Evolutionary conservation across 768 basidiomycete species (phyloP).

Genomic region (Lactifluus subvellereus): DNA sequence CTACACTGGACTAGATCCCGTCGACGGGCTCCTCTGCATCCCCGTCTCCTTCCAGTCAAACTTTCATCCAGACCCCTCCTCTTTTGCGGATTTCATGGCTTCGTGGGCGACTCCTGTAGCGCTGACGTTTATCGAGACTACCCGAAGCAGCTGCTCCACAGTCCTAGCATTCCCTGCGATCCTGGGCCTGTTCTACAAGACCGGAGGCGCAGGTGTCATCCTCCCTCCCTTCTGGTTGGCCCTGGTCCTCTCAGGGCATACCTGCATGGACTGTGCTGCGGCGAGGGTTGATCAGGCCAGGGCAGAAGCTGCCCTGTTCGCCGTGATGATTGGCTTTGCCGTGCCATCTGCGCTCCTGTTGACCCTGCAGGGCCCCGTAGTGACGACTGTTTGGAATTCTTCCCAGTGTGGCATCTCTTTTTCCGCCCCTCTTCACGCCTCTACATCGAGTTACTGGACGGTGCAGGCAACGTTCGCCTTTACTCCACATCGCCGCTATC

Average conservation of each 20-base stretch:
- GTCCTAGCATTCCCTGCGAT: constrained; percentile 10
- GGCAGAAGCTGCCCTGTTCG: constrained; percentile 21
- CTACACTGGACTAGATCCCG: constrained; percentile 8
- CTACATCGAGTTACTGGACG: constrained; percentile 17
- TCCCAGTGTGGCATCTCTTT: constrained; percentile 18
- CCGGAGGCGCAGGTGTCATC: constrained; percentile 6
- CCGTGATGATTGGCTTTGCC: constrained; percentile 10
- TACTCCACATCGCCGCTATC: constrained; percentile 11
- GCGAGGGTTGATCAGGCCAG: constrained; percentile 20
- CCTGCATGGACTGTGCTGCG: not conserved
- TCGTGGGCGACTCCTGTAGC: constrained; percentile 9
- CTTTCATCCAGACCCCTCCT: constrained; percentile 4
- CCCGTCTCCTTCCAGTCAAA: constrained; percentile 13
- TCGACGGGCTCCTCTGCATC: constrained; percentile 12
- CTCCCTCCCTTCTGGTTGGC: constrained; percentile 20
- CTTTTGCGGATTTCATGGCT: constrained; percentile 8
- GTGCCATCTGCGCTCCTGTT: constrained; percentile 14
- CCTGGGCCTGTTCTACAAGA: constrained; percentile 17
- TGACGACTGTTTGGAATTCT: constrained; percentile 22
- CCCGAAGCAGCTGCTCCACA: constrained; percentile 6
- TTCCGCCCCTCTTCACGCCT: constrained; percentile 15
- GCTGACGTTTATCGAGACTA: constrained; percentile 18
- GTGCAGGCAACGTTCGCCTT: constrained; percentile 18
- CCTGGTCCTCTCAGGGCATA: constrained; percentile 15
- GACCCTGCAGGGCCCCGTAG: constrained; percentile 12